Base-by-base conservation (phyloP, 2,329 filamentous ascomycete genomes). In the Colletotrichum sp. region DNA sequence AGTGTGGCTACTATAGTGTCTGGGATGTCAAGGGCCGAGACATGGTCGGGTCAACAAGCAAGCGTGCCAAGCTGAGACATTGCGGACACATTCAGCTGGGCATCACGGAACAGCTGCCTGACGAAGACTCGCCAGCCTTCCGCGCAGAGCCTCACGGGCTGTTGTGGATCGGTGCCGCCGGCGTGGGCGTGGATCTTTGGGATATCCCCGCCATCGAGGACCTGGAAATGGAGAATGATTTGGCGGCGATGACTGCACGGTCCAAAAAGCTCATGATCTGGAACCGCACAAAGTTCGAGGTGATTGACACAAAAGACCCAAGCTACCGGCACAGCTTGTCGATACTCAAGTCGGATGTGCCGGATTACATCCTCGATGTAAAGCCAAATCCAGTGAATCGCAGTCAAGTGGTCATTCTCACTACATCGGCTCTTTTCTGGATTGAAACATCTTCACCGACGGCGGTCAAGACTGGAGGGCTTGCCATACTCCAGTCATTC, bases 1-100 rank as follows among this genome's bases (percentile, higher is more conserved):
- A 91, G 68, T 85, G 85, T 39, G 94, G 93, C 2, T 87, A 86
- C 73, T 96, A 94, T 94, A 92, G 87, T 59, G 83, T 95, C 6
- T 95, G 93, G 92, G 88, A 94, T 76, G 84, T 94, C 28, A 78
- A 79, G 15, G 86, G 85, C 70, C 86, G 80, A 77, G 80, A 82
- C 74, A 78, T 83, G 21, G 80, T 82, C 13, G 81, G 83, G 26
- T 82, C 84, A 24, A 85, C 81, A 34, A 83, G 80, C 10, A 78
- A 84, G 36, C 85, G 79, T 13, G 81, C 84, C 21, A 81, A 81
- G 9, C 80, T 85, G 39, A 80, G 72, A 21, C 82, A 83, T 67
- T 85, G 85, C 69, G 90, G 90, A 3, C 87, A 88, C 67, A 86
- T 90, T 8, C 81, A 80, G 16, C 82, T 84, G 57, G 88, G 88